A percentile compares a stretch with the other conserved stretches of the same genome.
These are phyloP conservation scores for Sclerotinia borealis DNA, from an alignment of 2,329 filamentous ascomycete species.

Conservation along the genomic window DNA sequence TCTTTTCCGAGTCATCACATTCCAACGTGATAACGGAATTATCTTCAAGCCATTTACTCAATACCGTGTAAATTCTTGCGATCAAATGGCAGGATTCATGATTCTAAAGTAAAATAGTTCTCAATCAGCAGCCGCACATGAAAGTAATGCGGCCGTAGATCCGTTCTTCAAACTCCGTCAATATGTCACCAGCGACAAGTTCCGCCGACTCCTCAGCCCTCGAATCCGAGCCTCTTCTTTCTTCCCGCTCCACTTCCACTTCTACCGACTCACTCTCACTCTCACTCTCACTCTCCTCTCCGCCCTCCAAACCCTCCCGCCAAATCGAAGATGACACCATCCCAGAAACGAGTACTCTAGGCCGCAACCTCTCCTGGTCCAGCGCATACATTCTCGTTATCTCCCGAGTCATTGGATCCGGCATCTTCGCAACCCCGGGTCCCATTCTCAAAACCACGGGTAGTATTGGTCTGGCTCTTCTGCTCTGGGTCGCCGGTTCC, in stretches of 20 bases:
- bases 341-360: constrained; percentile 53
- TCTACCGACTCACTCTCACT: constrained; percentile 6
- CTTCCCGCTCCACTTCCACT: constrained; percentile 15
- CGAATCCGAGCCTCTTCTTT: constrained; percentile 15
- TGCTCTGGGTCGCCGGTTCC: constrained; percentile 48
- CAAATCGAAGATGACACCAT: constrained; percentile 49
- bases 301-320: constrained; percentile 14
- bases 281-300: not conserved
- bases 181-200: not conserved
- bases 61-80: not conserved
- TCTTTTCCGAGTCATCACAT: not conserved
- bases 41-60: too few species aligned
- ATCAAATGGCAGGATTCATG: not conserved
- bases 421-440: constrained; percentile 45
- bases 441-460: constrained; percentile 61
- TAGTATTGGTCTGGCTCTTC: constrained; percentile 50
- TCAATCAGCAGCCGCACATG: not conserved
- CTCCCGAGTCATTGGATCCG: constrained; percentile 27
- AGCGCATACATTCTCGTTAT: constrained; percentile 29
- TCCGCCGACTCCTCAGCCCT: not conserved
- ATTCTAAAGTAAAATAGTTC: not conserved
- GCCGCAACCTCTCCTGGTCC: constrained; percentile 35
- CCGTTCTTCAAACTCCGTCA: not conserved
- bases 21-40: not conserved
- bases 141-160: not conserved